Evolutionary conservation across 306 rosid genomes (phyloP), one percentile per base, ranked within the genome.

Genomic region (Comarum palustre): DNA sequence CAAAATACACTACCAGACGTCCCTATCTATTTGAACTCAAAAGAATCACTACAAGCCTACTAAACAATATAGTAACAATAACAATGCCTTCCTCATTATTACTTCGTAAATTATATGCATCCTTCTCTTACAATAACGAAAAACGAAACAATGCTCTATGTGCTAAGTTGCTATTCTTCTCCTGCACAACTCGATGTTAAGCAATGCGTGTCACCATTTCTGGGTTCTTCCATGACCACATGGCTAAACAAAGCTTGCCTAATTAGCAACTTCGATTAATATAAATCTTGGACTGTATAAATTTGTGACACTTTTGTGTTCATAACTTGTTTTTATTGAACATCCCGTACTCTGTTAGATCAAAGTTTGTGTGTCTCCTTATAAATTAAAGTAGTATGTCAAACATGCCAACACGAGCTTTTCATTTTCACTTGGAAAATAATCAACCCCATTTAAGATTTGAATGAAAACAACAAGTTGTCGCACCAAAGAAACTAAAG

Each of bases 21-120:
- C 77, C 63, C 63, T 65, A 17, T 75, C 83, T 14, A 14, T 71
- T 43, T 5, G n/a, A 50, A 62, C 78, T n/a, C 19, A 48, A 31
- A 75, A 41, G 4, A 57, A 61, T 51, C 54, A 52, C 34, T 39
- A 57, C 41, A 25, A 31, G 43, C 63, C 68, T 50, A 77, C 67
- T 51, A 42, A 45, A 54, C 38, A 72, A 22, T 65, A 25, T 32
- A 16, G 52, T 22, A 45, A 43, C 62, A 66, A 58, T 47, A 25
- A 45, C 51, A 68, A 9, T 59, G 32, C 34, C 17, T 19, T 50
- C 61, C 57, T 60, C 80, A 77, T 70, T 61, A 48, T 77, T 69
- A 61, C 75, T 38, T 20, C 13, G 29, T 54, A 42, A 55, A 57
- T 25, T 57, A 51, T 20, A 10, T 29, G 20, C 65, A 59, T 14